Evolutionary conservation across 208 protist species (phyloP).

Genomic region (Acanthamoeba polyphaga): DNA sequence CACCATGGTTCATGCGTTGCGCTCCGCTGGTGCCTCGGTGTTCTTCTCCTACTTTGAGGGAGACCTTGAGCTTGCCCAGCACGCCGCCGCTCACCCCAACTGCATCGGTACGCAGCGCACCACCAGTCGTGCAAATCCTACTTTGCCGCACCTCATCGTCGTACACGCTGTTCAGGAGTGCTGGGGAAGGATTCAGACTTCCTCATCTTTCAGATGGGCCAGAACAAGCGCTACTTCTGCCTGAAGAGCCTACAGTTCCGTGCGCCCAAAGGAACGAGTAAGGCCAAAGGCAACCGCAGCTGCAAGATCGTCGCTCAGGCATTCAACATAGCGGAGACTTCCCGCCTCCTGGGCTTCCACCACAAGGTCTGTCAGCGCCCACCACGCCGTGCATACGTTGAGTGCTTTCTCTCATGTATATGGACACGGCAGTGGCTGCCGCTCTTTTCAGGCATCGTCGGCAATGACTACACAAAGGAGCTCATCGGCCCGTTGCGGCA

Average conservation of each 20-base stretch:
- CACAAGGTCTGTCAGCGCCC: not conserved
- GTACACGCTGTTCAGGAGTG: not conserved
- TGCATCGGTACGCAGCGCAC: not conserved
- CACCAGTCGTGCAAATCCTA: not conserved
- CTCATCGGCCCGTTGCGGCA: not conserved
- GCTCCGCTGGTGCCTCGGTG: not conserved
- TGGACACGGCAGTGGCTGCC: not conserved
- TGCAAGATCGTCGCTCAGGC: not conserved
- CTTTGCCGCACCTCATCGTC: not conserved
- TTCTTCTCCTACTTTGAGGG: constrained; percentile 17
- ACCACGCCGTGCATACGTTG: not conserved
- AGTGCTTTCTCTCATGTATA: too few relatives aligned
- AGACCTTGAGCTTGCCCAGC: not conserved
- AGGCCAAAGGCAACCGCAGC: not conserved
- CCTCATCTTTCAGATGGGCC: constrained; percentile 1
- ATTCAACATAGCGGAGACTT: not conserved
- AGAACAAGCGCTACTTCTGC: not conserved
- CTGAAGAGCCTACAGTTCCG: constrained; percentile 29
- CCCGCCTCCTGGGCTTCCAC: not conserved
- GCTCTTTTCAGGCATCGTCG: not conserved
- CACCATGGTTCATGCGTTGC: not conserved
- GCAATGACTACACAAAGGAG: constrained; percentile 11
- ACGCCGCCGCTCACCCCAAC: not conserved
- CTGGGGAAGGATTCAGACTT: constrained; percentile 41
- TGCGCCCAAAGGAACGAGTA: not conserved